Evolutionary conservation across 495 filamentous ascomycete genomes (phyloP), one percentile per base, ranked within the genome.

Genomic region (Penicillium parvum): DNA sequence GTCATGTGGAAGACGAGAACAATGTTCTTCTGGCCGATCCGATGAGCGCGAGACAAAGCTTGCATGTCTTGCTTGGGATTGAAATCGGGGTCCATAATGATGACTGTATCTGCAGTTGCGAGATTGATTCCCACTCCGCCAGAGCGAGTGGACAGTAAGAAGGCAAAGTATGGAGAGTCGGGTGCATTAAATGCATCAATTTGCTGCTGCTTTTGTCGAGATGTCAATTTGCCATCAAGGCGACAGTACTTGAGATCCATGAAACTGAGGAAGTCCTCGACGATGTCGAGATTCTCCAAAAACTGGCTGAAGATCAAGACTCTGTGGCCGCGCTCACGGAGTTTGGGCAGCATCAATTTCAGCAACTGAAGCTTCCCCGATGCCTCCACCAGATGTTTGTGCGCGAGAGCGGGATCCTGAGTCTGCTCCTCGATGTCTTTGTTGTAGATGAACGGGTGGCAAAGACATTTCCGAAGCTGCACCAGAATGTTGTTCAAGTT

Each of bases 61-160:
- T 99, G 92, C 48, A 97, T 88, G 56, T 99, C 92, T 60, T 97
- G 92, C 53, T 97, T 92, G 0, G 92, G 92, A 50, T 99, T 99
- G 69, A 95, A 97, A 55, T 99, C 92, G 0, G 92, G 94, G 56
- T 99, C 92, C 50, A 96, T 82, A 35, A 99, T 96, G 40, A 99
- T 96, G 47, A 99, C 92, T 0, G 94, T 99, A 55, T 99, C 92
- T 3, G 92, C 92, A 20, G 88, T 95, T 0, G 94, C 92, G 33
- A 99, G 77, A 55, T 99, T 99, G 69, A 99, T 99, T 11, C 92
- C 92, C 2, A 97, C 91, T 37, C 92, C 92, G 26, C 92, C 92
- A 5, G 92, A 90, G 47, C 92, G 83, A 11, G 92, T 99, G 0
- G 90, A 95, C 0, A 99, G 75, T 15, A 97, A 66, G 64, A 99